Evolutionary conservation across 139 green algal genomes (phyloP).

Genomic region (Micractinium sp.): DNA sequence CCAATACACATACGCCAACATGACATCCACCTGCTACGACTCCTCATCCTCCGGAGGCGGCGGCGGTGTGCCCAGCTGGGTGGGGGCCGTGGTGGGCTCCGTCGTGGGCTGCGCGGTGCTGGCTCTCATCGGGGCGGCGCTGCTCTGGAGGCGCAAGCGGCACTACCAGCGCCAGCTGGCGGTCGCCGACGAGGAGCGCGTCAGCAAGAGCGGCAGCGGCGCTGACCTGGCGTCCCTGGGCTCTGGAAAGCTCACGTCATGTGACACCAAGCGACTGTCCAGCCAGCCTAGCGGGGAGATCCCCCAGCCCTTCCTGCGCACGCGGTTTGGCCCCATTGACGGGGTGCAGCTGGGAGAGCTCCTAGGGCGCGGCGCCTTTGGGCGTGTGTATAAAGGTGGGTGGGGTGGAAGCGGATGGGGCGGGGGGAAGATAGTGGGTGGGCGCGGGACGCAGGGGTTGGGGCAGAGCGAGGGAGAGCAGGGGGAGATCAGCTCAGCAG

Average conservation of each 20-base stretch:
- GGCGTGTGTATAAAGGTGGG: not conserved
- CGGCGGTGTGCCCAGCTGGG: not conserved
- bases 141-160: not conserved
- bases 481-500: not conserved
- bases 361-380: constrained; percentile 7
- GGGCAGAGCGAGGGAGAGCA: not conserved
- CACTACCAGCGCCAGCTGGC: not conserved
- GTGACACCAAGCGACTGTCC: not conserved
- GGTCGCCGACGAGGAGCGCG: not conserved
- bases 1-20: not conserved
- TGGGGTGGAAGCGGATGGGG: not conserved
- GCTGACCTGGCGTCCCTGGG: not conserved
- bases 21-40: not conserved
- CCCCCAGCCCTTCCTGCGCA: not conserved
- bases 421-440: not conserved
- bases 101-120: not conserved
- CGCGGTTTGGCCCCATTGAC: constrained; percentile 20
- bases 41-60: not conserved
- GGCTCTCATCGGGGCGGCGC: not conserved
- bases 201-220: not conserved
- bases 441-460: not conserved
- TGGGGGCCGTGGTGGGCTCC: not conserved
- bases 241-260: not conserved
- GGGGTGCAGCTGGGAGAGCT: constrained; percentile 28
- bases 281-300: not conserved